A percentile compares a stretch with the other conserved stretches of the same genome.
phyloP scores from a whole-genome alignment of 108 stramenopile genomes.

The Cyclostephanos tholiformis region DNA sequence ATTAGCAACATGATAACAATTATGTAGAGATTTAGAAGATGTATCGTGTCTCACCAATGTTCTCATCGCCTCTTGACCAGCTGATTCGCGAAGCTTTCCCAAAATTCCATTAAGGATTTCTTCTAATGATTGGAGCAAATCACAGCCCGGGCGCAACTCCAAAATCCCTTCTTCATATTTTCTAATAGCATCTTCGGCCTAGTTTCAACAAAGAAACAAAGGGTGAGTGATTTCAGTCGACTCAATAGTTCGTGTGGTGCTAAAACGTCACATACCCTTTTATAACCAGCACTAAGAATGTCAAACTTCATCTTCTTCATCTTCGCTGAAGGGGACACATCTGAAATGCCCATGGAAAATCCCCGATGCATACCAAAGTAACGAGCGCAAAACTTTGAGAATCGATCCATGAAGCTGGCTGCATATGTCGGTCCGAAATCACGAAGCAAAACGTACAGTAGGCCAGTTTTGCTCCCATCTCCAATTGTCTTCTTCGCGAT shows the following conservation, averaged over 20 bases:
- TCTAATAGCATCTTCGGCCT: conserved; percentile 86
- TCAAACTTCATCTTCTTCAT: conserved; percentile 80
- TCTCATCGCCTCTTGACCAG: conserved; percentile 95
- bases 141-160: conserved; percentile 95
- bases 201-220: not conserved
- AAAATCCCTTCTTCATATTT: conserved; percentile 86
- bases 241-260: conserved; percentile 13
- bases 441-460: conserved; percentile 90
- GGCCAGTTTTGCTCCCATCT: conserved; percentile 94
- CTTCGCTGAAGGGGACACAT: conserved; percentile 90
- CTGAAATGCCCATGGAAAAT: conserved; percentile 97
- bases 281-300: conserved; percentile 78
- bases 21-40: conserved; percentile 18
- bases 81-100: conserved; percentile 92
- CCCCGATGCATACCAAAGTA: conserved; percentile 93
- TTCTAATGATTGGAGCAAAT: conserved; percentile 95
- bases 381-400: conserved; percentile 93
- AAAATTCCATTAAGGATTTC: conserved; percentile 94
- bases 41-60: conserved; percentile 47
- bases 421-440: conserved; percentile 77
- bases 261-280: conserved; percentile 44
- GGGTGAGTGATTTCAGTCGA: conserved; percentile 13
- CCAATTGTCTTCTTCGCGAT: conserved; percentile 97
- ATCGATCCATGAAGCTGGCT: conserved; percentile 91
- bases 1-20: conserved; percentile 29